Percentiles rank a stretch among this genome's conserved stretches.
Evolutionary conservation across 106 monocot genomes (phyloP).

Genomic region (Allium fistulosum): DNA sequence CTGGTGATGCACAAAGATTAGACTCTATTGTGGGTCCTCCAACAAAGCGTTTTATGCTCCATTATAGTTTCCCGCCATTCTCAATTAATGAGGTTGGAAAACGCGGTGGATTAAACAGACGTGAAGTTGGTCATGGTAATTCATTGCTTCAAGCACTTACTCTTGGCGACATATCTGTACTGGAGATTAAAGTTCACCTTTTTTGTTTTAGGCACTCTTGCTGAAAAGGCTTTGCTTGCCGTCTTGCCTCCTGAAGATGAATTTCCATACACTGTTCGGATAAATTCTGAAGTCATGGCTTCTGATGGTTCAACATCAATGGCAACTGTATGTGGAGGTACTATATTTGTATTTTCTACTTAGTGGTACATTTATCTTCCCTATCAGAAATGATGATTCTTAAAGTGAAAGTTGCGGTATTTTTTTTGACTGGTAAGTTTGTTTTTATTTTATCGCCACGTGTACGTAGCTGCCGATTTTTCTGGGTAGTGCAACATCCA

Average conservation of each 20-base stretch:
- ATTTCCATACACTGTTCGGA: constrained; percentile 81
- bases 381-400: too few species aligned
- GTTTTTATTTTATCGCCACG: too few species aligned
- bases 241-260: constrained; percentile 88
- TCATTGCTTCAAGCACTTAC: neutral
- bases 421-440: too few species aligned
- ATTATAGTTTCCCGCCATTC: constrained; percentile 92
- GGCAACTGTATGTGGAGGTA: constrained; percentile 99
- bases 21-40: constrained; percentile 94
- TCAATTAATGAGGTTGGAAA: constrained; percentile 96
- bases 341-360: neutral
- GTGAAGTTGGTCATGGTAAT: constrained; percentile 98
- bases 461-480: too few species aligned
- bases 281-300: constrained; percentile 96
- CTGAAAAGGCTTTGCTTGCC: constrained; percentile 96
- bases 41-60: constrained; percentile 98
- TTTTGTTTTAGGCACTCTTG: constrained; percentile 62
- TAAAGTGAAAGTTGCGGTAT: too few species aligned
- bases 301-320: constrained; percentile 99
- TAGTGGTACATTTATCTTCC: neutral
- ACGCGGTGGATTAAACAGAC: constrained; percentile 76
- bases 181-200: neutral
- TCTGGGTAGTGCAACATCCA: too few species aligned
- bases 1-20: constrained; percentile 88
- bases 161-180: neutral